A percentile compares a stretch with the other conserved stretches of the same genome.
phyloP scores from a whole-genome alignment of 2,329 filamentous ascomycete species.

The Fusarium nanum region DNA sequence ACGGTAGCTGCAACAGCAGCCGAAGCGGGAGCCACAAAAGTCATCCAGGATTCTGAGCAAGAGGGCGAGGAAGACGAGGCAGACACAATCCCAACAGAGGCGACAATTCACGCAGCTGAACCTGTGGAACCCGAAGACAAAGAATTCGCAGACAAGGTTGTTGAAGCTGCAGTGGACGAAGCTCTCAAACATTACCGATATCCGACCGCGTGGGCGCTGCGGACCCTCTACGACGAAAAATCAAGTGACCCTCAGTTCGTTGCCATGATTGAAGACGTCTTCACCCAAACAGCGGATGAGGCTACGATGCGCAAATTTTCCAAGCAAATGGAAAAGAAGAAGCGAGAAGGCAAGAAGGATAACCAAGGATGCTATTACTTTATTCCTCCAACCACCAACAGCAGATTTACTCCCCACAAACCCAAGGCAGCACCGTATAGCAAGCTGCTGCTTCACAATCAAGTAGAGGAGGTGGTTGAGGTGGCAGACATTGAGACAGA shows the following conservation, averaged over 20 bases:
- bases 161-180: conserved; percentile 69
- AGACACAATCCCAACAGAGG: conserved; percentile 26
- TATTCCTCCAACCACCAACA: conserved; percentile 59
- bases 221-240: conserved; percentile 70
- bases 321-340: conserved; percentile 63
- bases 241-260: conserved; percentile 63
- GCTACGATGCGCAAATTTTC: conserved; percentile 65
- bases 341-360: conserved; percentile 67
- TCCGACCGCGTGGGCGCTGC: conserved; percentile 71
- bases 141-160: conserved; percentile 62
- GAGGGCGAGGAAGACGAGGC: conserved; percentile 22
- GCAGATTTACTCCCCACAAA: conserved; percentile 56
- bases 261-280: conserved; percentile 68
- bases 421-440: conserved; percentile 63
- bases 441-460: conserved; percentile 57
- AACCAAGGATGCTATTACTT: conserved; percentile 66
- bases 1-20: background rate
- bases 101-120: conserved; percentile 35
- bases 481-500: conserved; percentile 17
- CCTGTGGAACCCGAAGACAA: conserved; percentile 51
- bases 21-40: background rate
- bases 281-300: conserved; percentile 65
- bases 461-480: conserved; percentile 30
- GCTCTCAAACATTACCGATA: conserved; percentile 68
- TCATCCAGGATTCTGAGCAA: conserved; percentile 19